Evolutionary conservation across 2,329 filamentous ascomycete species (phyloP), one percentile per base, ranked within the genome.

Genomic region (Fusarium oxysporum): DNA sequence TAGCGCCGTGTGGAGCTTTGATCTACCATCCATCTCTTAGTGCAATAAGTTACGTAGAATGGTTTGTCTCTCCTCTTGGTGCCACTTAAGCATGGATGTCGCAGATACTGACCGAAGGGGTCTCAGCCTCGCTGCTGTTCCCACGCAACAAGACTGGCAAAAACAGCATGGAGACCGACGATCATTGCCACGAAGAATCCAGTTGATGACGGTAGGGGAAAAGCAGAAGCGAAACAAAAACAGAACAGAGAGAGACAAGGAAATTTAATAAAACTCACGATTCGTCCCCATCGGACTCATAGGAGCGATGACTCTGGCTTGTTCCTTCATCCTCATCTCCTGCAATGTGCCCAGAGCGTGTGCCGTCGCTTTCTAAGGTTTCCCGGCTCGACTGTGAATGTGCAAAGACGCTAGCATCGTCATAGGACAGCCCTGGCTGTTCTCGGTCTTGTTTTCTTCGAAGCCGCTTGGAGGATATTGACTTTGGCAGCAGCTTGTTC

Each of bases 401-500:
- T 43, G 76, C 73, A 68, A 76, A 78, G 69, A 81, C 75, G 70
- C 81, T 77, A 72, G 77, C 57, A 67, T 74, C 70, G 56, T 71
- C 77, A 63, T 75, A 70, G 40, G 65, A 73, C 59, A 70, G 77
- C 62, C 78, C 75, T 47, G 76, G 76, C 16, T 72, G 60, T 81
- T 85, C 74, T 80, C 80, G 71, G 19, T 85, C 84, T 61, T 86
- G 83, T 78, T 84, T 86, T 80, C 83, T 86, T 63, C 83, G 83
- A 53, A 86, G 84, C 51, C 86, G 85, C 76, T 86, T 87, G 53
- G 83, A 82, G 33, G 82, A 80, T 60, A 90, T 83, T 41, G 84
- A 82, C 76, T 86, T 88, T 57, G 87, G 84, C 40, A 91, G 80
- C 35, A 90, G 83, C 80, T 88, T 90, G 64, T 82, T 84, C 47